phyloP scores from a whole-genome alignment of 768 basidiomycete genomes.

The Nidularia pulvinata region DNA sequence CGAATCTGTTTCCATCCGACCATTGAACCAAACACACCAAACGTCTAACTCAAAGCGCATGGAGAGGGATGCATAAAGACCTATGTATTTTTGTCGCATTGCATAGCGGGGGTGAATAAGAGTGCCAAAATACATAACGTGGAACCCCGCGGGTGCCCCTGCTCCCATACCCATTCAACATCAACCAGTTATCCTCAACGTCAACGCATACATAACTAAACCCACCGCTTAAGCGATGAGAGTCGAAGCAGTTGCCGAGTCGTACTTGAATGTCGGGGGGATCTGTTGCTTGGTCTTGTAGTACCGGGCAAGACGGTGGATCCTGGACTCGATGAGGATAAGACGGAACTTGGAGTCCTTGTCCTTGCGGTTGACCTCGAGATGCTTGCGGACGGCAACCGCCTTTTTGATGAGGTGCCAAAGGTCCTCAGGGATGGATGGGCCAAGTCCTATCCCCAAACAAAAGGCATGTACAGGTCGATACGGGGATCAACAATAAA shows the following conservation, averaged over 20 bases:
- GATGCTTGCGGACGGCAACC: conserved; percentile 98
- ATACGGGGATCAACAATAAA: conserved; percentile 10
- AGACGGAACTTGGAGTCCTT: conserved; percentile 96
- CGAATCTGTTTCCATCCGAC: too few species aligned
- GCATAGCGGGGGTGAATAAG: too few species aligned
- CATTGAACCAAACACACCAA: too few species aligned
- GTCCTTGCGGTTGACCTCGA: conserved; percentile 98
- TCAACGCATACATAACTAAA: too few species aligned
- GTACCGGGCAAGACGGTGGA: conserved; percentile 96
- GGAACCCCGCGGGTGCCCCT: too few species aligned
- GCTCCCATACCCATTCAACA: too few species aligned
- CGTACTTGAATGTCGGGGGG: conserved; percentile 98
- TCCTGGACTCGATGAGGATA: conserved; percentile 98
- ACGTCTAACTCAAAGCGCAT: too few species aligned
- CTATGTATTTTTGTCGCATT: too few species aligned
- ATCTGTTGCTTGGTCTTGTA: conserved; percentile 99
- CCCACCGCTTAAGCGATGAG: conserved; percentile 63
- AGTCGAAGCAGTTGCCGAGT: conserved; percentile 93
- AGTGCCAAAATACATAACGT: too few species aligned
- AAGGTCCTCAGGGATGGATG: conserved; percentile 98
- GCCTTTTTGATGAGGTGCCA: conserved; percentile 99
- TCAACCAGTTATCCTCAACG: too few species aligned
- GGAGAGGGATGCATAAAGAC: too few species aligned
- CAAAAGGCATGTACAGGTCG: conserved; percentile 37
- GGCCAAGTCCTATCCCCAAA: conserved; percentile 87